Evolutionary conservation across 1,139 yeast species (phyloP).

Genomic region (Sugiyamaella sp.): DNA sequence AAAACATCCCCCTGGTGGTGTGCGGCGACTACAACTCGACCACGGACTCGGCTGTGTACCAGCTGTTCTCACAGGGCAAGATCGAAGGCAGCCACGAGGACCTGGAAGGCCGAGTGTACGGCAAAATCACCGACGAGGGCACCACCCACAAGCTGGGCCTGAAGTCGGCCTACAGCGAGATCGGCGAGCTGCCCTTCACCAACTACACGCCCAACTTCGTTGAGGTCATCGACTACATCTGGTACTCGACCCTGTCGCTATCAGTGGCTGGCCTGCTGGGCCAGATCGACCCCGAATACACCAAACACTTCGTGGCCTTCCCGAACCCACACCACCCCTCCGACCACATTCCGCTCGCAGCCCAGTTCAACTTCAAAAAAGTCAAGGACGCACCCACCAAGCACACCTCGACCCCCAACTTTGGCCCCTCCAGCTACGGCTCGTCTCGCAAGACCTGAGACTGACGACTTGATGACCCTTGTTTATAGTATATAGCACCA

Average conservation of each 20-base stretch:
- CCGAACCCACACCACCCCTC: slow-evolving; percentile 95
- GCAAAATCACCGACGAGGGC: slow-evolving; percentile 88
- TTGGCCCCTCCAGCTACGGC: slow-evolving; percentile 23
- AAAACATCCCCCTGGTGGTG: slow-evolving; percentile 71
- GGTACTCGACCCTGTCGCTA: slow-evolving; percentile 82
- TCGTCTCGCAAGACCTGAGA: slow-evolving; percentile 18
- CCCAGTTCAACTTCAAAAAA: slow-evolving; percentile 74
- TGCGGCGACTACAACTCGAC: slow-evolving; percentile 98
- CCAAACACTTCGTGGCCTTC: slow-evolving; percentile 79
- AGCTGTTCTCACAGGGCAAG: slow-evolving; percentile 75
- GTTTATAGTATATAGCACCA: slow-evolving; percentile 10
- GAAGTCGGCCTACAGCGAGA: slow-evolving; percentile 79
- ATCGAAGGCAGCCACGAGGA: slow-evolving; percentile 73
- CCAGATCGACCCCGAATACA: slow-evolving; percentile 75
- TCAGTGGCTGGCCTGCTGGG: slow-evolving; percentile 88
- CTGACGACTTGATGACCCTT: slow-evolving; percentile 15
- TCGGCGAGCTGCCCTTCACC: slow-evolving; percentile 92
- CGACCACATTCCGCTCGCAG: slow-evolving; percentile 85
- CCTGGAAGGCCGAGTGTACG: slow-evolving; percentile 85
- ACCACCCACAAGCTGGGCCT: slow-evolving; percentile 79
- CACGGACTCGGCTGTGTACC: slow-evolving; percentile 86
- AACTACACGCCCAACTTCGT: slow-evolving; percentile 93
- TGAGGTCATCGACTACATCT: slow-evolving; percentile 90
- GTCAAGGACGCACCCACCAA: slow-evolving; percentile 38
- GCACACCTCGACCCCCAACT: slow-evolving; percentile 33